phyloP scores from a whole-genome alignment of 1,284 basidiomycete species.

The Ganoderma lucidum region DNA sequence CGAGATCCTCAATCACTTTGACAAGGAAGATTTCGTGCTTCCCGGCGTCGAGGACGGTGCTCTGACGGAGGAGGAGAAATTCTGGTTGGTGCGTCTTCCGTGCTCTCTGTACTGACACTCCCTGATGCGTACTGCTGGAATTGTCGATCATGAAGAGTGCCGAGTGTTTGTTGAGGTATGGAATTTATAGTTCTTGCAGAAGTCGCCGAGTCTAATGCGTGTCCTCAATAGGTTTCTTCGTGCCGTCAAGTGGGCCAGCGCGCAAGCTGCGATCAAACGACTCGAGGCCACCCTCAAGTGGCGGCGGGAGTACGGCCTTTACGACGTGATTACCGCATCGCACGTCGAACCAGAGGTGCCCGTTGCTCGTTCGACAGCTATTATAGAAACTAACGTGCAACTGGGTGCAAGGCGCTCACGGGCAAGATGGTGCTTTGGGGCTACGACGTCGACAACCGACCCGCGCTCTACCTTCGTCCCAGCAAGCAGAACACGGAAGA shows the following conservation, averaged over 20 bases:
- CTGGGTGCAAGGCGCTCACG: constrained; percentile 63
- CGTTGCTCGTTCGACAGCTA: background rate
- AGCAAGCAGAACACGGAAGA: constrained; percentile 88
- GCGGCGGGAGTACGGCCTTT: constrained; percentile 77
- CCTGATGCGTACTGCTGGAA: background rate
- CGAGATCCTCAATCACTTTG: constrained; percentile 67
- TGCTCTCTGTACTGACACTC: background rate
- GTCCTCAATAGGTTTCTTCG: constrained; percentile 62
- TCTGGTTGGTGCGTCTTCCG: constrained; percentile 67
- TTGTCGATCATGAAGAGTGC: constrained; percentile 50
- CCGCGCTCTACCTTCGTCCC: constrained; percentile 82
- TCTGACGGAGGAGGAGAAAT: constrained; percentile 71
- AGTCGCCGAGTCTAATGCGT: background rate
- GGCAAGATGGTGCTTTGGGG: constrained; percentile 82
- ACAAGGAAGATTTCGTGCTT: constrained; percentile 57
- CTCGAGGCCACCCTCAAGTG: constrained; percentile 76
- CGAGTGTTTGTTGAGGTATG: constrained; percentile 73
- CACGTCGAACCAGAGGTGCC: constrained; percentile 75
- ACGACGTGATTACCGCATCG: constrained; percentile 62
- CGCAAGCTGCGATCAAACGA: constrained; percentile 61
- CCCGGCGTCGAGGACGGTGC: constrained; percentile 57
- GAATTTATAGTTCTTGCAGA: background rate
- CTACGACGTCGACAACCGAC: constrained; percentile 73
- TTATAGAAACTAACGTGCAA: background rate
- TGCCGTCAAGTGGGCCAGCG: constrained; percentile 73